phyloP scores from a whole-genome alignment of 306 rosid species.

The Pueraria montana region DNA sequence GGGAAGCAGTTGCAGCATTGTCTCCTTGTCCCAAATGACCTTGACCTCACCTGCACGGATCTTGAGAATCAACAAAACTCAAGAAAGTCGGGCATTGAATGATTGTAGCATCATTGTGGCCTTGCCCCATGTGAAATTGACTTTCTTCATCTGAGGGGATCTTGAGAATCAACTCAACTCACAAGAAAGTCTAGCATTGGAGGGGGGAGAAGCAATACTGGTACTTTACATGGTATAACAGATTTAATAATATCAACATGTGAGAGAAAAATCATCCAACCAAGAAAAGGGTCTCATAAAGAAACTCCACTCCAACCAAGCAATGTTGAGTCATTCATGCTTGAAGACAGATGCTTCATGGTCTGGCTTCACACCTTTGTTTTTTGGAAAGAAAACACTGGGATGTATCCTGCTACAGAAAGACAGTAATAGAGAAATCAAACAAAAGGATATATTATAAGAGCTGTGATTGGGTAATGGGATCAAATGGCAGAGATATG shows the following conservation, averaged over 20 bases:
- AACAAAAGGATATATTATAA: constrained; percentile 18
- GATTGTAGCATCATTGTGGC: neutral
- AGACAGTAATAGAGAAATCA: constrained; percentile 3
- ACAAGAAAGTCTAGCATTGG: neutral
- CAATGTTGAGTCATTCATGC: neutral
- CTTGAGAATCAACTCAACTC: neutral
- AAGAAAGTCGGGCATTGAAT: constrained; percentile 4
- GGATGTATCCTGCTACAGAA: constrained; percentile 41
- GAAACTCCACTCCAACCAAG: constrained; percentile 27
- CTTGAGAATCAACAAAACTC: constrained; percentile 25
- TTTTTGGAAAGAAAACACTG: neutral
- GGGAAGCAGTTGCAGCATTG: constrained; percentile 24
- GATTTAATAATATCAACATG: constrained; percentile 24
- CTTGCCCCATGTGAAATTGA: neutral
- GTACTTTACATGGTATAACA: neutral
- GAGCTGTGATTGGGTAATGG: neutral
- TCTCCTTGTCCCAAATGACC: neutral
- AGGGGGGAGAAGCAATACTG: constrained; percentile 12
- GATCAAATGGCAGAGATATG: constrained; percentile 19
- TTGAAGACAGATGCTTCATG: constrained; percentile 20
- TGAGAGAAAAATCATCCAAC: constrained; percentile 11
- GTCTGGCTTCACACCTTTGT: constrained; percentile 16
- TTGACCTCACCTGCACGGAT: neutral
- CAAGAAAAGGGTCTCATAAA: neutral
- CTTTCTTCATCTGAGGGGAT: constrained; percentile 13